phyloP scores from a whole-genome alignment of 805 yeast genomes.

The Candida qinlingensis region DNA sequence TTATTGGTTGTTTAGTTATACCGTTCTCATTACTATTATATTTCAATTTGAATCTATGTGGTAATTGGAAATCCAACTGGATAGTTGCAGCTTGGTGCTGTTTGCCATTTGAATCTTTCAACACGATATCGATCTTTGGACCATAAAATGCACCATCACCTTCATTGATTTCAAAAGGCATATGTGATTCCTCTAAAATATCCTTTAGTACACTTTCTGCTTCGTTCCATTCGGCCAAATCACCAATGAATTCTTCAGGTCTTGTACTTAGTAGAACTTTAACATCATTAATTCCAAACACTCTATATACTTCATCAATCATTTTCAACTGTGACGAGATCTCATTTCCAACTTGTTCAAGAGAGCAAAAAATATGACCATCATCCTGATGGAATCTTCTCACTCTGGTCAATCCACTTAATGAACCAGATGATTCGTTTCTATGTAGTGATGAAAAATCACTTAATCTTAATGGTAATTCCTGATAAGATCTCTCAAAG shows the following conservation, averaged over 20 bases:
- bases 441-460: conserved; percentile 92
- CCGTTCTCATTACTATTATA: conserved; percentile 52
- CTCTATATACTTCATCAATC: conserved; percentile 68
- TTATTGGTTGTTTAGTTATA: conserved; percentile 66
- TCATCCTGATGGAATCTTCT: conserved; percentile 97
- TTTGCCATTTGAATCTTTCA: conserved; percentile 75
- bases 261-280: conserved; percentile 77
- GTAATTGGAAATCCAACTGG: conserved; percentile 92
- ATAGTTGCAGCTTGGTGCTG: conserved; percentile 93
- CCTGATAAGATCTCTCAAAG: conserved; percentile 76
- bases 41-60: conserved; percentile 71
- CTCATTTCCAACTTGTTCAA: conserved; percentile 70
- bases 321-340: conserved; percentile 66
- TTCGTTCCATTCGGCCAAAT: conserved; percentile 65
- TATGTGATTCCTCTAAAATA: conserved; percentile 52
- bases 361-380: conserved; percentile 90
- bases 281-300: conserved; percentile 41
- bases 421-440: conserved; percentile 92
- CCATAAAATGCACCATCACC: conserved; percentile 99
- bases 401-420: conserved; percentile 88
- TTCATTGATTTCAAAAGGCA: conserved; percentile 64
- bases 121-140: conserved; percentile 86
- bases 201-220: conserved; percentile 68
- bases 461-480: conserved; percentile 77
- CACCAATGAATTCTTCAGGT: conserved; percentile 80